Conservation (phyloP, 2,329 filamentous ascomycete species). For the Sporothrix curviconia region DNA sequence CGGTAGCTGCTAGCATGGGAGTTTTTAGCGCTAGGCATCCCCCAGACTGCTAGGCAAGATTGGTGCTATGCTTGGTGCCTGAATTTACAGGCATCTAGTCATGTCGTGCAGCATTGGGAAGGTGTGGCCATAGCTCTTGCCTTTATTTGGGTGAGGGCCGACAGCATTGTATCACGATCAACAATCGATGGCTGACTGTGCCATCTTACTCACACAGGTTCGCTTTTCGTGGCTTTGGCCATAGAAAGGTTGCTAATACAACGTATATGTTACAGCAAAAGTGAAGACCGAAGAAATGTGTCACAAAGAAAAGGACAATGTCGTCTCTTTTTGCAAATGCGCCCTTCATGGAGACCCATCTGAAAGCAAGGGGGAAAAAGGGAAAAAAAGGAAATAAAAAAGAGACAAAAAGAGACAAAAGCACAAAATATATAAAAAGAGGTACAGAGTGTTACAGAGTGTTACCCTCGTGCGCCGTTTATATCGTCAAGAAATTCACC, state of each 20-base stretch:
- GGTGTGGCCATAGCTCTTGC: conserved; percentile 5
- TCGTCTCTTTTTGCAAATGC: no score
- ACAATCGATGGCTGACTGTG: neutral
- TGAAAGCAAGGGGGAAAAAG: neutral
- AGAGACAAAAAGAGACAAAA: neutral
- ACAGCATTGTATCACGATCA: no score
- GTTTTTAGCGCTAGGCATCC: conserved; percentile 10
- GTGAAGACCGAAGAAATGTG: no score
- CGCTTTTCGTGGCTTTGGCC: no score
- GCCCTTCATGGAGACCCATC: no score
- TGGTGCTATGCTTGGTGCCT: conserved; percentile 12
- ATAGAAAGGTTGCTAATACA: no score
- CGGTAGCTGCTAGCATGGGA: neutral
- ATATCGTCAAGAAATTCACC: no score
- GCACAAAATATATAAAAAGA: neutral
- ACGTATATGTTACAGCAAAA: no score
- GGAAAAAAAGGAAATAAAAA: neutral
- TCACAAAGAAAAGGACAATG: no score
- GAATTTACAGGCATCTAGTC: neutral
- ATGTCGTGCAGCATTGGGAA: neutral
- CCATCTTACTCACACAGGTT: neutral
- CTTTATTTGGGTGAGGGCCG: neutral
- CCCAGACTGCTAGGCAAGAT: no score
- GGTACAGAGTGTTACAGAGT: no score
- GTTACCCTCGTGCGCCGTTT: no score